These are phyloP conservation scores for Blastobotrys arbuscula DNA, from an alignment of 1,139 yeast genomes.

Conservation along the genomic window DNA sequence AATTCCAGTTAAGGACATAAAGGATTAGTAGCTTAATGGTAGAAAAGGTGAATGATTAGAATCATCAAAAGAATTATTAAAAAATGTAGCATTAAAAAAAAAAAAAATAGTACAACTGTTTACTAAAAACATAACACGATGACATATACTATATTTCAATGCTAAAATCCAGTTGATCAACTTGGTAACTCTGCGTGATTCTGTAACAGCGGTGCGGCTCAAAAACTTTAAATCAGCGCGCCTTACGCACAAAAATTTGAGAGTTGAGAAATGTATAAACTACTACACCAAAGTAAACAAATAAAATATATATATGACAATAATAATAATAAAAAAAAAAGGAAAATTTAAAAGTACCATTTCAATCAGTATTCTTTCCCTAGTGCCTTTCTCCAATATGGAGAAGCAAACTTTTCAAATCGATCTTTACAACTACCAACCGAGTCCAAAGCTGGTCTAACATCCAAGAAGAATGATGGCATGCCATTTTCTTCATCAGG, in stretches of 20 bases:
- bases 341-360: neutral
- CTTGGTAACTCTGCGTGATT: no score
- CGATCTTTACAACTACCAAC: constrained; percentile 62
- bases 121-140: constrained; percentile 20
- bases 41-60: no score
- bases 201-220: no score
- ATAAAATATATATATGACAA: neutral
- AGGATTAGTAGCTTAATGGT: constrained; percentile 12
- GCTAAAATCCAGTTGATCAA: no score
- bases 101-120: constrained; percentile 17
- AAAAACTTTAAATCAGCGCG: neutral
- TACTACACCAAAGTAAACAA: neutral
- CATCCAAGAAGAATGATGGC: constrained; percentile 89
- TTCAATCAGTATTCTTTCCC: constrained; percentile 26
- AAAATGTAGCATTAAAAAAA: no score
- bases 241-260: neutral
- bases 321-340: neutral
- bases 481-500: constrained; percentile 75
- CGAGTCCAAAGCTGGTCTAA: constrained; percentile 87
- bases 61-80: no score
- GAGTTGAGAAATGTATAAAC: neutral
- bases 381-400: constrained; percentile 44
- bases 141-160: no score
- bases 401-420: constrained; percentile 46
- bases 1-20: constrained; percentile 12